Base-by-base conservation (phyloP, 805 yeast species). In the Cyberlindnera japonica region DNA sequence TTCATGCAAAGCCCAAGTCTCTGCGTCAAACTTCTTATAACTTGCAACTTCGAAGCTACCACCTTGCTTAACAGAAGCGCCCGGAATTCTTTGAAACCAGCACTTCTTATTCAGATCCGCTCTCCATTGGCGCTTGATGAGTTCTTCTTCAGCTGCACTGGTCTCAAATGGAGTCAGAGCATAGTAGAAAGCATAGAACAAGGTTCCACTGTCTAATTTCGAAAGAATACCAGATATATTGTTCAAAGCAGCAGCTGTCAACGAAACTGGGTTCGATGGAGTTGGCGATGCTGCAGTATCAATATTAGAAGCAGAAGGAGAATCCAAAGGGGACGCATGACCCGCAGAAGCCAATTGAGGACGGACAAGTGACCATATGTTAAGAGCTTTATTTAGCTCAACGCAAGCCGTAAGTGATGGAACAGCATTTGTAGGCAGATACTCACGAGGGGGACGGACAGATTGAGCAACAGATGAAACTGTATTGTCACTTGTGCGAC, bases 161-260 rank as follows among this genome's bases (percentile, higher is more conserved):
- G 82, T 88, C 51, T 81, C 81, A 54, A 79, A 80, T 11, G 83
- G 72, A 16, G 84, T 84, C 52, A 77, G 80, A 35, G 68, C 64
- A 46, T 86, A 93, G 65, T 93, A 93, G 65, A 89, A 93, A 30
- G 90, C 84, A 68, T 87, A 93, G 54, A 91, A 91, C 51, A 93
- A 65, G 5, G 52, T 47, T 5, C 45, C 44, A 26, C 44, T 37
- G 24, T 52, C 55, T 16, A 54, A 21, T 10, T 28, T 41, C 13
- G 39, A 20, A 28, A 44, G 35, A 15, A 47, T 17, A 3, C 13
- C 16, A 15, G 34, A 13, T 10, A 19, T 12, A 12, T n/a, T 25
- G 28, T 7, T 25, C 6, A 12, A 13, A 15, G n/a, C n/a, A n/a
- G n/a, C n/a, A n/a, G n/a, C n/a, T n/a, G n/a, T n/a, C n/a, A n/a